phyloP scores from a whole-genome alignment of 2,329 filamentous ascomycete species.

The Fusarium tupiense region DNA sequence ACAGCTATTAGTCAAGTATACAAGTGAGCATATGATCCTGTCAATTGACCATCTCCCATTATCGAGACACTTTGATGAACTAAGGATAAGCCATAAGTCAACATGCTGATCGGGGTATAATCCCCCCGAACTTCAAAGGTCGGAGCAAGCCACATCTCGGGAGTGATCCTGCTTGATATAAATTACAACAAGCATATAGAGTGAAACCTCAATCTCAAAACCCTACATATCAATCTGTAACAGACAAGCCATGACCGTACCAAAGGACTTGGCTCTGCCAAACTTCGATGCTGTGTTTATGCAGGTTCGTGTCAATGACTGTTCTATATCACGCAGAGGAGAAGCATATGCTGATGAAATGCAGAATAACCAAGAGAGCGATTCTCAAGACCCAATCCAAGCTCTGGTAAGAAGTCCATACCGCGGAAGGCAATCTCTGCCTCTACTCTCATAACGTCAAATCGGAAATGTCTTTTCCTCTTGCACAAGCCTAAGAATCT shows the following conservation, averaged over 20 bases:
- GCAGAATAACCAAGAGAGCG: not conserved
- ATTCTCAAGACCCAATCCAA: not conserved
- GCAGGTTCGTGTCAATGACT: not conserved
- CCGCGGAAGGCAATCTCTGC: too few relatives aligned
- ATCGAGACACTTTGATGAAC: not conserved
- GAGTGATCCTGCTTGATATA: not conserved
- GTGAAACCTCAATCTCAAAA: too few relatives aligned
- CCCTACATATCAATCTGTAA: rapidly evolving
- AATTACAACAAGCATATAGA: not conserved
- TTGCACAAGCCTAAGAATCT: rapidly evolving
- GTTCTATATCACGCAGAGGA: too few relatives aligned
- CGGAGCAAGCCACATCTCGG: not conserved
- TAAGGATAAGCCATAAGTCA: not conserved
- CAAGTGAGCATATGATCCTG: rapidly evolving
- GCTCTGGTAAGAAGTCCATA: not conserved
- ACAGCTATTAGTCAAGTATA: rapidly evolving
- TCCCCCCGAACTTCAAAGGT: not conserved
- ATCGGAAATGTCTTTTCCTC: rapidly evolving
- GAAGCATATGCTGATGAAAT: too few relatives aligned
- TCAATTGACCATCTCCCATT: rapidly evolving
- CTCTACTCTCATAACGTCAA: too few relatives aligned
- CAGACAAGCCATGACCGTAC: not conserved
- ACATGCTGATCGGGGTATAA: not conserved
- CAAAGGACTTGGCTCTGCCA: not conserved
- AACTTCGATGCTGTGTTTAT: not conserved